Evolutionary conservation across 208 protist genomes (phyloP), one percentile per base, ranked within the genome.

Genomic region (Entamoeba dispar): DNA sequence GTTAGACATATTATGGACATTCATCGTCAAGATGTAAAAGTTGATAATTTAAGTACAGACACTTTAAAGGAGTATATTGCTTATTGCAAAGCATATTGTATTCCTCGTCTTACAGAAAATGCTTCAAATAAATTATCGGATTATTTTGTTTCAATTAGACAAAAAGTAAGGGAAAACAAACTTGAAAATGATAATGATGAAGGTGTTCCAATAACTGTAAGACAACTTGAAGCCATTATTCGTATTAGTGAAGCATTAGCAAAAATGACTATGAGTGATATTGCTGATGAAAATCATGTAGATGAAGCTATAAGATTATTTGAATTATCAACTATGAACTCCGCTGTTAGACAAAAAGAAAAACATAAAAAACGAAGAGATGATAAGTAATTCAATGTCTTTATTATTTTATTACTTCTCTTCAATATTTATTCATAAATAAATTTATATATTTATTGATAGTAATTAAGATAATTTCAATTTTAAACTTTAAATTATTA

Each of bases 201-300:
- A 50, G 61, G 86, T 17, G 95, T 96, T 49, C 98, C 98, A 92
- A 98, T 99, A 93, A 99, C 98, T 7, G 97, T 98, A 15, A 96
- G 98, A 50, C 97, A 98, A 95, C 93, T 97, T 0, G 96, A 97
- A 92, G 97, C 96, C 31, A 95, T 99, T 22, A 96, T 99, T 69
- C 96, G 98, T 92, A 98, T 99, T 43, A 97, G 98, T 0, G 98
- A 99, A 95, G 97, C 97, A 12, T 93, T 99, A 47, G 98, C 98
- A 12, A 98, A 97, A 92, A 99, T 99, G 98, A 95, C 95, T 2
- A 94, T 99, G 19, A 38, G 17, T 27, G 19, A n/a, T 52, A 49
- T 38, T 50, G 92, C 50, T 31, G 61, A 69, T 22, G 22, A 27
- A 15, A 49, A 19, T 8, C 92, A 92, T 50, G 50, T 27, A 49